These are phyloP conservation scores for Blastobotrys muscicola DNA, from an alignment of 805 yeast species.

Conservation along the genomic window DNA sequence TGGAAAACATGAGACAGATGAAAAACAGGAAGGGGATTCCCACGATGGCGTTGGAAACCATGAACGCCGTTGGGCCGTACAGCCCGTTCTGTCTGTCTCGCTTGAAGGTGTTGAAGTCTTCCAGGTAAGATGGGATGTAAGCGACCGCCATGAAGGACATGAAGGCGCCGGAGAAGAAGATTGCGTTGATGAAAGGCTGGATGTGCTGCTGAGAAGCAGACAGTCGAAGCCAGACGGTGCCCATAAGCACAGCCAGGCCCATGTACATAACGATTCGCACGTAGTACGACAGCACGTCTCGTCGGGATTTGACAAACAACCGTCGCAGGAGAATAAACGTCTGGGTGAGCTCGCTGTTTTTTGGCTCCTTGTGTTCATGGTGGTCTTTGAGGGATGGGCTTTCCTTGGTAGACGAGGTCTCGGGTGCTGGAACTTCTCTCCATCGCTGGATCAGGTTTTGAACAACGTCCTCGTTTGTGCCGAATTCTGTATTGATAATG, in stretches of 20 bases:
- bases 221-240: conserved; percentile 32
- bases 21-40: conserved; percentile 32
- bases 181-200: conserved; percentile 28
- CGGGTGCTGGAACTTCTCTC: neutral
- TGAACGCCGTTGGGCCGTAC: conserved; percentile 31
- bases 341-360: neutral
- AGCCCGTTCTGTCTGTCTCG: conserved; percentile 32
- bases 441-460: neutral
- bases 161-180: conserved; percentile 36
- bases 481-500: conserved; percentile 69
- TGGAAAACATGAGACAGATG: conserved; percentile 27
- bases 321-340: conserved; percentile 22
- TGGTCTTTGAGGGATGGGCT: neutral
- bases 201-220: conserved; percentile 19
- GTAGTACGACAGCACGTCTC: conserved; percentile 32
- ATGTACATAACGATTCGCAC: conserved; percentile 33
- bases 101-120: conserved; percentile 26
- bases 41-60: conserved; percentile 29
- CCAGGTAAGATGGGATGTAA: conserved; percentile 33
- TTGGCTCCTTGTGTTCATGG: neutral
- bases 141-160: conserved; percentile 39
- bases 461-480: conserved; percentile 29
- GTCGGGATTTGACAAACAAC: conserved; percentile 26
- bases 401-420: neutral
- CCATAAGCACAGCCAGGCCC: conserved; percentile 35